Evolutionary conservation across 2,329 filamentous ascomycete genomes (phyloP), one percentile per base, ranked within the genome.

Genomic region (Phyllosticta capitalensis): DNA sequence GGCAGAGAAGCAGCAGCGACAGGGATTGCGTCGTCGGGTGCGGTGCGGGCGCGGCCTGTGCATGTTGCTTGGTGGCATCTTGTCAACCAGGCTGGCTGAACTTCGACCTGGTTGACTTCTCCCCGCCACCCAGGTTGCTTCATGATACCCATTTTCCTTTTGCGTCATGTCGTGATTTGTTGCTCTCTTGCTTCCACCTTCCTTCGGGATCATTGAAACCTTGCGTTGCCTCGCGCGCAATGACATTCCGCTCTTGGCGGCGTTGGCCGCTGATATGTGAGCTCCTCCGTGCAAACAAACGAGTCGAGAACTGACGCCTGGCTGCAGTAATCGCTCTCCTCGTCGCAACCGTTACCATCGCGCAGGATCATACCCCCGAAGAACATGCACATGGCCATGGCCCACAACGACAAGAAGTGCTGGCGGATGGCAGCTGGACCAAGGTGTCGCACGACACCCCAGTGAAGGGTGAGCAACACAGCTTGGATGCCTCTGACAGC

Each of bases 321-420:
- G 22, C n/a, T 28, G 51, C 61, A 74, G 72, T 71, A 49, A 60
- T 71, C 57, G 64, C 72, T 59, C 67, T 68, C 5, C 52, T 72
- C n/a, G 64, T 70, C 24, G 45, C 69, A 51, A 62, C 66, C 51
- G 50, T 69, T 24, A 62, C 66, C 10, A 65, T 67, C 52, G 67
- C 69, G 45, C 66, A 67, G 50, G 38, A 33, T 12, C 30, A 51
- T 3, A 14, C 20, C 19, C 48, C 48, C 19, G 64, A 68, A 10
- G 50, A 56, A 21, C 53, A 30, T 48, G 19, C 51, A 2, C 19
- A 55, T 55, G 21, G 54, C 38, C 48, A 48, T 50, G 38, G 17
- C 22, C 50, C 14, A 2, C 52, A 54, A 9, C 28, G 30, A 1
- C 54, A 61, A 50, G 51, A 61, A n/a, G 50, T 49, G 20, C 55